A percentile compares a stretch with the other conserved stretches of the same genome.
Conservation (phyloP, 164 flowering plant species). For the Vitis rotundifolia region DNA sequence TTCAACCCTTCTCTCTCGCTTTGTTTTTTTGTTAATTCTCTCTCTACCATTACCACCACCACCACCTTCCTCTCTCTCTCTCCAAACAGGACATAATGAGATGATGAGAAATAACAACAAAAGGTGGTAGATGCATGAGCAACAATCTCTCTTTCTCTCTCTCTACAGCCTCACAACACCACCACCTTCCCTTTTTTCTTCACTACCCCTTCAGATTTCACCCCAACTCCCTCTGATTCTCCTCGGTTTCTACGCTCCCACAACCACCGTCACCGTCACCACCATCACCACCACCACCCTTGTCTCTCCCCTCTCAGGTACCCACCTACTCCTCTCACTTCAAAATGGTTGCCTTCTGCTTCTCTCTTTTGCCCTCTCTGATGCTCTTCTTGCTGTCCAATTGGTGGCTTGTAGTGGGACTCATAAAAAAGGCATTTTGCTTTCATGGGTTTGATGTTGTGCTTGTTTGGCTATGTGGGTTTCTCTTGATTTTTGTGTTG, state of each 20-base stretch:
- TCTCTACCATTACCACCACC: slow-evolving; percentile 18
- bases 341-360: not conserved
- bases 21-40: slow-evolving; percentile 5
- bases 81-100: slow-evolving; percentile 11
- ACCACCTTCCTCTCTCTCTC: slow-evolving; percentile 16
- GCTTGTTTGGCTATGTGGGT: slow-evolving; percentile 12
- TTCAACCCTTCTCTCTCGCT: slow-evolving; percentile 13
- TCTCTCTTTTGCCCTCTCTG: not conserved
- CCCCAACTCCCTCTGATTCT: slow-evolving; percentile 10
- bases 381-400: not conserved
- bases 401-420: not conserved
- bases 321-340: slow-evolving; percentile 4
- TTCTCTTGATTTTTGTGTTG: slow-evolving; percentile 12
- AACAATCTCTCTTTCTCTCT: slow-evolving; percentile 15
- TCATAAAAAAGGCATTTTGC: slow-evolving; percentile 11
- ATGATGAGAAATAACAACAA: slow-evolving; percentile 28
- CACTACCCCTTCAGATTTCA: slow-evolving; percentile 5
- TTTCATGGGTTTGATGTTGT: slow-evolving; percentile 17
- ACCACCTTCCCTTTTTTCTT: slow-evolving; percentile 26
- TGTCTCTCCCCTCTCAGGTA: slow-evolving; percentile 19
- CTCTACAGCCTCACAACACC: slow-evolving; percentile 8
- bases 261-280: slow-evolving; percentile 12
- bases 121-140: slow-evolving; percentile 73
- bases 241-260: slow-evolving; percentile 21
- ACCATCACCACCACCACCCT: slow-evolving; percentile 10